Conservation (phyloP, 805 yeast genomes). For the Barnettozyma sucrosica region DNA sequence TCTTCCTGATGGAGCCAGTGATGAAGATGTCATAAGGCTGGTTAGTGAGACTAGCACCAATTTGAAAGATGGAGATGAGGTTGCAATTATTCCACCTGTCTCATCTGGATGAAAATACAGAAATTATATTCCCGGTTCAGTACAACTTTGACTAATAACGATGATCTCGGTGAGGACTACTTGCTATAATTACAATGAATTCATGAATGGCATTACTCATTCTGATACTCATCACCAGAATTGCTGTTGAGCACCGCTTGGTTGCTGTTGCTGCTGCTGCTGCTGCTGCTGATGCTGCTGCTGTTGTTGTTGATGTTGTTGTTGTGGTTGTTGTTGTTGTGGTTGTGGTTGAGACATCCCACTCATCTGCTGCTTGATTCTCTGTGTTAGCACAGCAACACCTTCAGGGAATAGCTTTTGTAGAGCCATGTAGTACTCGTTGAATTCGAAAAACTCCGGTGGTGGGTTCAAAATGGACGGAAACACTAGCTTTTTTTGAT, state of each 20-base stretch:
- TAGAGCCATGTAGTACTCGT: slow-evolving; percentile 20
- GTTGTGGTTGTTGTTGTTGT: slow-evolving; percentile 10
- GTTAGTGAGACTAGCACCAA: not conserved
- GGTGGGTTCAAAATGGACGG: slow-evolving; percentile 24
- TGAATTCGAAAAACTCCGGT: slow-evolving; percentile 22
- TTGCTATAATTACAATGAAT: not conserved
- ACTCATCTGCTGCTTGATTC: slow-evolving; percentile 10
- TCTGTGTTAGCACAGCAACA: slow-evolving; percentile 13
- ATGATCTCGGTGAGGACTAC: not conserved
- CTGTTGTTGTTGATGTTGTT: not conserved
- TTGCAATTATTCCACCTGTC: slow-evolving; percentile 21
- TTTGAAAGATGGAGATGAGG: slow-evolving; percentile 10
- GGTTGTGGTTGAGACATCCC: slow-evolving; percentile 9
- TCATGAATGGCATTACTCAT: not conserved
- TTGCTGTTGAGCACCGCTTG: not conserved
- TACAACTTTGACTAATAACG: no score
- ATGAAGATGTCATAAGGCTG: not conserved
- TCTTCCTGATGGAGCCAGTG: not conserved
- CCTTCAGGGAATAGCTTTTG: slow-evolving; percentile 27
- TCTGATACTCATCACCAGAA: not conserved
- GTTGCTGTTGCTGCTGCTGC: not conserved
- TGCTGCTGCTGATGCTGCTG: no score
- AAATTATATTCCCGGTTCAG: not conserved
- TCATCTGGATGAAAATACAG: slow-evolving; percentile 12
- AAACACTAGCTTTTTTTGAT: slow-evolving; percentile 14